Percentiles rank a stretch among this genome's conserved stretches.
These are phyloP conservation scores for Salinomyces thailandicus DNA, from an alignment of 2,329 filamentous ascomycete genomes.

Conservation along the genomic window DNA sequence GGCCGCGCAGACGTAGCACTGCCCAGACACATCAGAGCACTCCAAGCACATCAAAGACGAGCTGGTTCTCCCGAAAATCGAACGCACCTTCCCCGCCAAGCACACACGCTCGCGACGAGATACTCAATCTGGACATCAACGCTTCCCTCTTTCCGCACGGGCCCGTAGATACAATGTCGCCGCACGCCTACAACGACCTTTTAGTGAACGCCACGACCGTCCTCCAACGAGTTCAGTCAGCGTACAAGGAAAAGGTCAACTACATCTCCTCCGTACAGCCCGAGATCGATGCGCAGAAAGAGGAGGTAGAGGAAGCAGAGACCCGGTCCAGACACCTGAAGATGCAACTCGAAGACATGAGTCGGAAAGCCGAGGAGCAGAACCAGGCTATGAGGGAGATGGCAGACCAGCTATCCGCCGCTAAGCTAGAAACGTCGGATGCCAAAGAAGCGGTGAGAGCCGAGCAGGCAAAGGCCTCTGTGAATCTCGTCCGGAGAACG, in stretches of 20 bases:
- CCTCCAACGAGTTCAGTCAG: constrained; percentile 44
- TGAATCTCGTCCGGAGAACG: constrained; percentile 13
- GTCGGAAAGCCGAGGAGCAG: constrained; percentile 44
- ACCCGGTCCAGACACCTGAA: constrained; percentile 49
- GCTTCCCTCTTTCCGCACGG: constrained; percentile 45
- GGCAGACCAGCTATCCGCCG: constrained; percentile 37
- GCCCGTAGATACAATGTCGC: constrained; percentile 37
- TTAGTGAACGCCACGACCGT: constrained; percentile 47
- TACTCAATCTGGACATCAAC: constrained; percentile 45
- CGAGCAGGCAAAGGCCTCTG: constrained; percentile 12
- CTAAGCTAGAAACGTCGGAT: constrained; percentile 30
- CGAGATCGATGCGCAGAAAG: constrained; percentile 47
- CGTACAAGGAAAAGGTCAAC: constrained; percentile 44
- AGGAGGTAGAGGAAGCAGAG: constrained; percentile 51
- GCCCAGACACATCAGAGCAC: constrained; percentile 5
- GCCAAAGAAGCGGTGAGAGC: constrained; percentile 24
- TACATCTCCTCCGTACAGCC: constrained; percentile 42
- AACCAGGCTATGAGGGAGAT: constrained; percentile 46
- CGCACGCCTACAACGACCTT: constrained; percentile 47
- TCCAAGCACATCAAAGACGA: constrained; percentile 9
- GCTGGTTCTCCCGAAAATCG: constrained; percentile 26
- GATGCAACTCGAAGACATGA: constrained; percentile 51
- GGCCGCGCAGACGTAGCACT: constrained; percentile 8
- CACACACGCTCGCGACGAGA: constrained; percentile 33
- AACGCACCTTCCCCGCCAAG: constrained; percentile 7